Conservation (phyloP, 2,329 filamentous ascomycete genomes). For the Camillea tinctor region DNA sequence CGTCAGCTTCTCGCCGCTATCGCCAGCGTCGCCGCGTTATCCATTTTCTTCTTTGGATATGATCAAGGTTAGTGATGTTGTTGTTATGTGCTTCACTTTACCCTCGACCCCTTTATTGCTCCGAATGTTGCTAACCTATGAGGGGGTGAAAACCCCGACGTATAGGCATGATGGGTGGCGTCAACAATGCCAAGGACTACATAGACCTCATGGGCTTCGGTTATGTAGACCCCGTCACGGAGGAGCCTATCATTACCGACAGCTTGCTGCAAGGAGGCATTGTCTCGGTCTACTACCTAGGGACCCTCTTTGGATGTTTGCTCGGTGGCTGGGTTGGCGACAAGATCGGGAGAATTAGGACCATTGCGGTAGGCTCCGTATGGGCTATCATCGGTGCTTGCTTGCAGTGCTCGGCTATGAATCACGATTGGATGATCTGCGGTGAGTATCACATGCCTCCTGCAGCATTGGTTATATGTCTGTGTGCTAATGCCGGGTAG, state of each 20-base stretch:
- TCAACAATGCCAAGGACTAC: conserved; percentile 65
- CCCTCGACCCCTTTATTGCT: conserved; percentile 40
- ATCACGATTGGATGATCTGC: conserved; percentile 69
- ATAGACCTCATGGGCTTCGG: conserved; percentile 65
- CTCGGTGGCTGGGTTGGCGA: conserved; percentile 65
- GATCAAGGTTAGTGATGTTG: conserved; percentile 43
- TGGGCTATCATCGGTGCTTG: conserved; percentile 61
- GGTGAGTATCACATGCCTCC: conserved; percentile 38
- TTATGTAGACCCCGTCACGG: conserved; percentile 49
- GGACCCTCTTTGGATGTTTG: conserved; percentile 61
- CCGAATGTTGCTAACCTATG: neutral
- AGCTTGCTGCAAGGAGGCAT: conserved; percentile 63
- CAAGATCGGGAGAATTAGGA: conserved; percentile 59
- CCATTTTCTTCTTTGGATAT: conserved; percentile 67
- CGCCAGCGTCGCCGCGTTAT: conserved; percentile 62
- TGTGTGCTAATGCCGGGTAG: conserved; percentile 28
- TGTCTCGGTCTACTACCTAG: conserved; percentile 55
- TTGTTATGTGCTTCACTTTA: neutral
- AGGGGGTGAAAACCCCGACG: neutral
- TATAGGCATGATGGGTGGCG: conserved; percentile 56
- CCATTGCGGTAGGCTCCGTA: conserved; percentile 57
- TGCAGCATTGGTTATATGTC: neutral
- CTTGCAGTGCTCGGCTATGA: conserved; percentile 65
- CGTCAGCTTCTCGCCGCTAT: conserved; percentile 39
- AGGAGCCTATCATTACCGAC: conserved; percentile 53